These are phyloP conservation scores for Globisporangium polare DNA, from an alignment of 352 stramenopile species.

Conservation along the genomic window DNA sequence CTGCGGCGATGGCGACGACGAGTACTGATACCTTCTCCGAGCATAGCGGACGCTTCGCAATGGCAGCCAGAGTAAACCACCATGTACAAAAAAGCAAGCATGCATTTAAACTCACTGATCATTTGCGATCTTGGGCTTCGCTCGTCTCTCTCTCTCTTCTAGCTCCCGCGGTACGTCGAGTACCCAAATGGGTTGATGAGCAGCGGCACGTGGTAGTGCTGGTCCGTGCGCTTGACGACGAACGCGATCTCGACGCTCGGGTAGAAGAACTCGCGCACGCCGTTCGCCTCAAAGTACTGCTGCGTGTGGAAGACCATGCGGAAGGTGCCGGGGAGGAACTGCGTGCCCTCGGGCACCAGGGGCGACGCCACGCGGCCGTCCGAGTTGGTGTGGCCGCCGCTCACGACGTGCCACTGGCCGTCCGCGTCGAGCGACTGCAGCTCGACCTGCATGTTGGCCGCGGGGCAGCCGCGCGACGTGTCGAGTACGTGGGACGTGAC, in stretches of 20 bases:
- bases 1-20: constrained; percentile 1
- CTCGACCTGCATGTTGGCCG: constrained; percentile 61
- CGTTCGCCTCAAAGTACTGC: constrained; percentile 72
- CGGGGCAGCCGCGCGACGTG: constrained; percentile 70
- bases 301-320: constrained; percentile 81
- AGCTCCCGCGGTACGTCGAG: constrained; percentile 88
- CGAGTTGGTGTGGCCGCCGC: constrained; percentile 54
- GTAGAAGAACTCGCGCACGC: constrained; percentile 81
- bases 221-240: constrained; percentile 53
- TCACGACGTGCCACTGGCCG: constrained; percentile 42
- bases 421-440: constrained; percentile 47
- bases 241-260: constrained; percentile 82
- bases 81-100: neutral
- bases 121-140: neutral
- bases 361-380: constrained; percentile 63
- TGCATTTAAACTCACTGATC: neutral
- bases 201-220: constrained; percentile 89
- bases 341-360: constrained; percentile 37
- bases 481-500: constrained; percentile 89
- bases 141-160: constrained; percentile 8
- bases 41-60: neutral
- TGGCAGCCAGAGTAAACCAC: neutral
- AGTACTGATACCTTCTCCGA: constrained; percentile 1
- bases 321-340: constrained; percentile 56
- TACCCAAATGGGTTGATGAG: constrained; percentile 89